phyloP scores from a whole-genome alignment of 345 rosid species.

The Linum tenue region DNA sequence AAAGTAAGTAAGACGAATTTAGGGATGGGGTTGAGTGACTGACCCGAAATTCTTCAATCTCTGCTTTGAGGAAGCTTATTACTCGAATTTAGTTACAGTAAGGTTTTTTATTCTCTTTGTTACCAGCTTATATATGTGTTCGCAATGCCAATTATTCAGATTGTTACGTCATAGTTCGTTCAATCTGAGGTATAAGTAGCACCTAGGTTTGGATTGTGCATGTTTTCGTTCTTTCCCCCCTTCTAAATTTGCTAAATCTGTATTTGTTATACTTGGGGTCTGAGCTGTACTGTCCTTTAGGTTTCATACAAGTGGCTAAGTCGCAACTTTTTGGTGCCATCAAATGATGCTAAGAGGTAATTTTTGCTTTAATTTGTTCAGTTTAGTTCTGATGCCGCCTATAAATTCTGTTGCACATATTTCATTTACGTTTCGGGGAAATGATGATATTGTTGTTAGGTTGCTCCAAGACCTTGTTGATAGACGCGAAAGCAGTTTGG shows the following conservation, averaged over 20 bases:
- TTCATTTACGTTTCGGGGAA: background rate
- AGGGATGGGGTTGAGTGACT: too few species aligned
- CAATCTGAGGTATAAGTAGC: background rate
- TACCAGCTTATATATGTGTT: background rate
- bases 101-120: background rate
- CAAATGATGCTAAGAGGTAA: conserved; percentile 73
- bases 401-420: background rate
- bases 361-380: conserved; percentile 4
- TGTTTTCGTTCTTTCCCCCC: too few species aligned
- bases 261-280: conserved; percentile 1
- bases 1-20: too few species aligned
- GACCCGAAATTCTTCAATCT: too few species aligned
- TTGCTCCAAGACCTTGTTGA: conserved; percentile 72
- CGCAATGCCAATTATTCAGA: background rate
- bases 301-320: conserved; percentile 97
- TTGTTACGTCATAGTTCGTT: background rate
- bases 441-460: conserved; percentile 27
- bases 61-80: too few species aligned
- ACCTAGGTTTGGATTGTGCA: background rate
- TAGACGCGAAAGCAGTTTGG: conserved; percentile 41
- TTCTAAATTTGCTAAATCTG: background rate
- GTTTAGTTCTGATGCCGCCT: background rate
- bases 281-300: conserved; percentile 32
- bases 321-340: conserved; percentile 65
- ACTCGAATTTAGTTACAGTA: background rate